phyloP scores from a whole-genome alignment of 1,284 basidiomycete genomes.

The Moesziomyces parantarcticus region DNA sequence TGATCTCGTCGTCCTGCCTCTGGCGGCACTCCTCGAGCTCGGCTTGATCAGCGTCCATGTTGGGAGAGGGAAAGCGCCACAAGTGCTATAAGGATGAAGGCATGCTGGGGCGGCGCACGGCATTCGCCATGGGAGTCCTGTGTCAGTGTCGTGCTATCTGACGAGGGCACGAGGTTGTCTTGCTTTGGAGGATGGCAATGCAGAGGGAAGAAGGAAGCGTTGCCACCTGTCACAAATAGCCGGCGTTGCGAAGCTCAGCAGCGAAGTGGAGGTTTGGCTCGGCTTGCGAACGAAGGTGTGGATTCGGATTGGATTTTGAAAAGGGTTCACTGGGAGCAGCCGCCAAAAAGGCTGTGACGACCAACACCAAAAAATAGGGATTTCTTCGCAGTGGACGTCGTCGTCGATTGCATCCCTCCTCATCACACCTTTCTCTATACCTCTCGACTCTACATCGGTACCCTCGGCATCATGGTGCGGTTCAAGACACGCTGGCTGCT shows the following conservation, averaged over 20 bases:
- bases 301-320: too few species aligned
- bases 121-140: constrained; percentile 1
- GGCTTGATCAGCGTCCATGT: constrained; percentile 15
- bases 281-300: too few species aligned
- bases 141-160: too few species aligned
- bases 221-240: background rate
- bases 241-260: constrained; percentile 17
- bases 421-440: background rate
- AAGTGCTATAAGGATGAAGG: constrained; percentile 4
- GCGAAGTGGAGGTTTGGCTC: too few species aligned
- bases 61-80: background rate
- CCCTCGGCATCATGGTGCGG: constrained; percentile 31
- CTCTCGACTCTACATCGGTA: background rate
- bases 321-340: too few species aligned
- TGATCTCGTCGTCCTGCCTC: constrained; percentile 47
- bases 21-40: constrained; percentile 31
- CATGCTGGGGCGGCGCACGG: background rate
- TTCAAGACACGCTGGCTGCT: constrained; percentile 55
- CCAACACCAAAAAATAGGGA: too few species aligned
- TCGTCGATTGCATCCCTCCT: background rate
- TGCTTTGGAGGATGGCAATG: too few species aligned
- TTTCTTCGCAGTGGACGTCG: too few species aligned
- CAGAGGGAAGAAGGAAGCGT: background rate
- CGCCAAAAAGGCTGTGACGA: too few species aligned
- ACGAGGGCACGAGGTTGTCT: too few species aligned